Evolutionary conservation across 306 rosid genomes (phyloP), one percentile per base, ranked within the genome.

Genomic region (Glycyrrhiza uralensis): DNA sequence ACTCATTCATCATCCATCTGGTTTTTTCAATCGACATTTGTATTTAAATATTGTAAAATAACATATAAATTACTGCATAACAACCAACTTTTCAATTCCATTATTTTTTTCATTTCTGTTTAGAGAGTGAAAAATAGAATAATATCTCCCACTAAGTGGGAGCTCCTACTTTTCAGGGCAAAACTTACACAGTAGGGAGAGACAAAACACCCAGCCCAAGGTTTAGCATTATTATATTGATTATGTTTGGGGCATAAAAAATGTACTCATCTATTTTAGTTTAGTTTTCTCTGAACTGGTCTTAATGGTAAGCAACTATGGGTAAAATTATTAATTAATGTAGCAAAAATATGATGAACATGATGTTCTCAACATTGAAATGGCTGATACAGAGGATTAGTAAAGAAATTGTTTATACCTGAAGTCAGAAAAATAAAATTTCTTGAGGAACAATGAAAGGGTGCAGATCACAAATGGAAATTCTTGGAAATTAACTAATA

Each of bases 1-100:
- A 57, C 26, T 76, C 60, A 7, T 67, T 56, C 17, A 67, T 67
- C 75, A 58, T 54, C 52, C 54, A 11, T 66, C 69, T 42, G 17
- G 20, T 6, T 71, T 68, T 15, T 15, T 13, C 38, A 52, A 39
- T 70, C 57, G 15, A 42, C 35, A 28, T 64, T 64, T 52, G 15
- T 63, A 52, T 24, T 51, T 23, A 65, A 65, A 62, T 46, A 30
- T 9, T 55, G 13, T 65, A 39, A 64, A 41, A 28, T 32, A 11
- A 18, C 20, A 0, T 26, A 17, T 26, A 63, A 64, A 38, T 38
- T 9, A 36, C 13, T 26, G 24, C 49, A 55, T 19, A 19, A 39
- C 23, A 54, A 29, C 57, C 19, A 35, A 39, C 45, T 35, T 35
- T n/a, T 22, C 39, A 23, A 23, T 51, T 12, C 51, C 49, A 24